These are phyloP conservation scores for Talaromyces islandicus DNA, from an alignment of 2,329 filamentous ascomycete genomes.

Conservation along the genomic window DNA sequence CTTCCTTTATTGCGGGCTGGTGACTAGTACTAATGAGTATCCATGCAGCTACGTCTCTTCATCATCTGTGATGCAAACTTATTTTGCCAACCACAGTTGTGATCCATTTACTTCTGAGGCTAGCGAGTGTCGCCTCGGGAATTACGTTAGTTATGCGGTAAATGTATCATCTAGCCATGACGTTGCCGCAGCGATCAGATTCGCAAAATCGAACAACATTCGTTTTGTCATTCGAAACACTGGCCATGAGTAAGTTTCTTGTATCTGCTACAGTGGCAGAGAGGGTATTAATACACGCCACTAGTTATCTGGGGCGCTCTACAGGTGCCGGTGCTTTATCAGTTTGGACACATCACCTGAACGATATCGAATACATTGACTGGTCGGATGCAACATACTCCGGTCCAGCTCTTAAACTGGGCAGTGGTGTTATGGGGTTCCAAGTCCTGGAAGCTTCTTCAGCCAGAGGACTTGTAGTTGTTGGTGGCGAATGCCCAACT, in stretches of 20 bases:
- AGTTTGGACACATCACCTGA: conserved; percentile 47
- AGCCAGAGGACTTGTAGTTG: conserved; percentile 42
- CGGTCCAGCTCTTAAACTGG: neutral
- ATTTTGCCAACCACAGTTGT: conserved; percentile 27
- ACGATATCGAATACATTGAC: conserved; percentile 36
- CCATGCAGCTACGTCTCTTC: conserved; percentile 14
- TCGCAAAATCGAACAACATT: conserved; percentile 11
- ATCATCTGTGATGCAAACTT: conserved; percentile 28
- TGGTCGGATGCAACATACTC: conserved; percentile 28
- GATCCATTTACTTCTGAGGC: conserved; percentile 22
- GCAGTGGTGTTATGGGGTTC: neutral
- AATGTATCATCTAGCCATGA: conserved; percentile 19
- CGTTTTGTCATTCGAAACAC: conserved; percentile 11
- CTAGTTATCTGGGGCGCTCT: conserved; percentile 37
- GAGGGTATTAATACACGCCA: neutral
- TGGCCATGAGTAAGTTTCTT: conserved; percentile 29
- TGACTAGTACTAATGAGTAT: neutral
- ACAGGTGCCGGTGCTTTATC: conserved; percentile 43
- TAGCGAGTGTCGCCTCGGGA: conserved; percentile 23
- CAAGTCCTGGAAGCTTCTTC: conserved; percentile 26
- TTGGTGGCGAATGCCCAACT: conserved; percentile 46
- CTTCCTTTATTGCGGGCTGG: neutral
- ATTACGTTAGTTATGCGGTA: conserved; percentile 29
- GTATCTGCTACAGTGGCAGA: neutral
- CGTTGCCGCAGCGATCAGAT: conserved; percentile 2